phyloP scores from a whole-genome alignment of 1,139 yeast genomes.

The Protomyces inundatus region DNA sequence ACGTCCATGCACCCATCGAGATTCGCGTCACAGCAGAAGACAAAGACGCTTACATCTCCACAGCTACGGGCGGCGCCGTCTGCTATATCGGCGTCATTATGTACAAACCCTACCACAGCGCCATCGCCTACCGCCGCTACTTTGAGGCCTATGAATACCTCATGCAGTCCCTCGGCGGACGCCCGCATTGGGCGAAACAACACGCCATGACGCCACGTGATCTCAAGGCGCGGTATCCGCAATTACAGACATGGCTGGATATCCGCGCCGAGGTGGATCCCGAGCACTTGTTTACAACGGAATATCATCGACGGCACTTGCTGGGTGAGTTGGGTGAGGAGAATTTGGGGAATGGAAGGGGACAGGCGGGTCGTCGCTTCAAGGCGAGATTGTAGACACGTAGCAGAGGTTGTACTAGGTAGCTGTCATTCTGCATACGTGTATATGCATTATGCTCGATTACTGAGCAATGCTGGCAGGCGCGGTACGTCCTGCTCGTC shows the following conservation, averaged over 20 bases:
- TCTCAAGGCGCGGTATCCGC: conserved; percentile 39
- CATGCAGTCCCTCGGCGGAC: conserved; percentile 73
- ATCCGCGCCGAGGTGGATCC: conserved; percentile 71
- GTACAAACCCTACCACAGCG: conserved; percentile 81
- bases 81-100: conserved; percentile 88
- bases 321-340: conserved; percentile 1
- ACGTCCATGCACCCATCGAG: conserved; percentile 92
- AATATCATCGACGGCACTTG: conserved; percentile 26
- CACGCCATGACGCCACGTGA: conserved; percentile 53
- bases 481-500: background rate
- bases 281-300: conserved; percentile 59
- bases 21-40: conserved; percentile 58
- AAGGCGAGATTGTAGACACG: conserved; percentile 10
- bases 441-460: background rate
- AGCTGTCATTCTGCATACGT: no score
- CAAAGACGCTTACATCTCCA: conserved; percentile 43
- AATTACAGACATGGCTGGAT: conserved; percentile 51
- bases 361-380: conserved; percentile 19
- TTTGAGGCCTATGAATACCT: conserved; percentile 74
- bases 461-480: background rate
- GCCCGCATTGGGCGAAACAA: conserved; percentile 99
- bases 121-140: conserved; percentile 76
- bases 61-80: conserved; percentile 52
- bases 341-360: background rate
- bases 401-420: background rate